Conservation (phyloP, 331 rosid genomes). For the Telfairia occidentalis region DNA sequence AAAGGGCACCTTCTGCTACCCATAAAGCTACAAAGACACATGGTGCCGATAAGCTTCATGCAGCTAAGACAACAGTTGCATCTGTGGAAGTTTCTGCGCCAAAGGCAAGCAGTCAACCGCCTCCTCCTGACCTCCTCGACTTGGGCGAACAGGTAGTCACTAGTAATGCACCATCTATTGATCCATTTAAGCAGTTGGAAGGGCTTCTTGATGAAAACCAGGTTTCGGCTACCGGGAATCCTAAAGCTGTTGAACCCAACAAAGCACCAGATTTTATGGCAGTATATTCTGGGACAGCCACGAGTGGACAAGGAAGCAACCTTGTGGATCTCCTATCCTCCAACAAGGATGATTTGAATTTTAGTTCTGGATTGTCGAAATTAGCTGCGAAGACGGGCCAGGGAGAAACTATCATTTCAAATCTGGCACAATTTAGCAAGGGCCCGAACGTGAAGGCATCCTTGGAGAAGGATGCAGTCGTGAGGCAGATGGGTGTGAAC, state of each 20-base stretch:
- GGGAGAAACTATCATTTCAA: conserved; percentile 24
- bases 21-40: conserved; percentile 40
- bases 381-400: conserved; percentile 13
- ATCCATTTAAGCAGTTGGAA: conserved; percentile 68
- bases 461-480: conserved; percentile 65
- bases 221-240: conserved; percentile 21
- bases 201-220: conserved; percentile 51
- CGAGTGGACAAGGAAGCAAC: conserved; percentile 27
- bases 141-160: conserved; percentile 42
- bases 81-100: conserved; percentile 23
- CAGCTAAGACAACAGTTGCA: conserved; percentile 28
- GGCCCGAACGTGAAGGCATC: conserved; percentile 42
- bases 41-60: conserved; percentile 33
- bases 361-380: conserved; percentile 34
- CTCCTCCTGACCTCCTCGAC: conserved; percentile 79
- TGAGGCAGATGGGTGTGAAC: conserved; percentile 87
- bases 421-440: conserved; percentile 33
- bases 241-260: conserved; percentile 22
- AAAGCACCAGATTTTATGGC: conserved; percentile 39
- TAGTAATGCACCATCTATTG: conserved; percentile 33
- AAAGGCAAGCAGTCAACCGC: conserved; percentile 32
- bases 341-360: conserved; percentile 27
- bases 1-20: conserved; percentile 32
- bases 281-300: conserved; percentile 31
- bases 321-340: conserved; percentile 26